Evolutionary conservation across 1,284 basidiomycete species (phyloP).

Genomic region (Chondrostereum purpureum): DNA sequence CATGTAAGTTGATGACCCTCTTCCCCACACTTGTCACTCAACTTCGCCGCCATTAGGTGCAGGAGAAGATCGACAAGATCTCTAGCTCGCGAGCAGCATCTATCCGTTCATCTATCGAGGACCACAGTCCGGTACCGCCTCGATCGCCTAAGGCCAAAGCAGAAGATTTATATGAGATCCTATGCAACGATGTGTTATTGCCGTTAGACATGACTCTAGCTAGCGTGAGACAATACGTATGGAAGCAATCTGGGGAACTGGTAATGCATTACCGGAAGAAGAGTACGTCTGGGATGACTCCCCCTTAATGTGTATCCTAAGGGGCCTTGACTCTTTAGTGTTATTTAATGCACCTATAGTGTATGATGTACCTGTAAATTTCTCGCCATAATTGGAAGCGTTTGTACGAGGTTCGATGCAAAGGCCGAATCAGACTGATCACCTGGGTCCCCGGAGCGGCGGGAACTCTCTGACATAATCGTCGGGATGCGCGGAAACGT

Average conservation of each 20-base stretch:
- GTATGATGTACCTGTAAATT: neutral
- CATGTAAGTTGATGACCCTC: slow-evolving; percentile 54
- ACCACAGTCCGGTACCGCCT: slow-evolving; percentile 15
- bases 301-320: neutral
- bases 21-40: neutral
- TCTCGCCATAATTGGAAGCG: neutral
- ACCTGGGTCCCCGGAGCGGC: too few species aligned
- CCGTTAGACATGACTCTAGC: slow-evolving; percentile 85
- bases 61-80: slow-evolving; percentile 78
- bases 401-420: too few species aligned
- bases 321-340: neutral
- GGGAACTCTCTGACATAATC: too few species aligned
- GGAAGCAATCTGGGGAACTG: slow-evolving; percentile 78
- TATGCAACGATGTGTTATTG: slow-evolving; percentile 79
- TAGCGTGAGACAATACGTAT: slow-evolving; percentile 81
- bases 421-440: too few species aligned
- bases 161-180: slow-evolving; percentile 80
- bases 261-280: slow-evolving; percentile 76
- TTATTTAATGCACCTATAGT: neutral
- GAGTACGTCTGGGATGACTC: too few species aligned
- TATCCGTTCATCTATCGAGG: slow-evolving; percentile 39
- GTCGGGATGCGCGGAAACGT: too few species aligned
- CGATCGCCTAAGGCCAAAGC: slow-evolving; percentile 27
- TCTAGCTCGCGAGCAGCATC: slow-evolving; percentile 16
- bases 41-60: slow-evolving; percentile 48